Conservation (phyloP, 495 filamentous ascomycete species). For the Xylaria palmicola region DNA sequence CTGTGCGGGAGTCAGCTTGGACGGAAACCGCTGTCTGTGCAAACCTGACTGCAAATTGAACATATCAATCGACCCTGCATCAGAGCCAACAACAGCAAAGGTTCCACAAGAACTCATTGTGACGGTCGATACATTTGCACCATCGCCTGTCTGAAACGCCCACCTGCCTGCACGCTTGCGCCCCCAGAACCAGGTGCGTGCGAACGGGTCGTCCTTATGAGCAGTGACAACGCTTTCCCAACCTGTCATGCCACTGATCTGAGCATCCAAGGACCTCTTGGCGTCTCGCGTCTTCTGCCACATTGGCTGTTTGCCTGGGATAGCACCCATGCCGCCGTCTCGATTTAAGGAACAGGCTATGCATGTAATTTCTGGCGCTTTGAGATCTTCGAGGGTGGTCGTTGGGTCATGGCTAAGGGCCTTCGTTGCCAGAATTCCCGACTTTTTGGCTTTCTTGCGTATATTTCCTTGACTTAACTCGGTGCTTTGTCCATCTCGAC, state of each 20-base stretch:
- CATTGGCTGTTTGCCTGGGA: conserved; percentile 64
- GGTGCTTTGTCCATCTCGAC: conserved; percentile 89
- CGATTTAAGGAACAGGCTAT: conserved; percentile 88
- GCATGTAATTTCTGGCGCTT: conserved; percentile 84
- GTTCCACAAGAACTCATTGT: conserved; percentile 87
- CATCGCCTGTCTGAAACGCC: conserved; percentile 86
- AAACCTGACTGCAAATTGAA: conserved; percentile 94
- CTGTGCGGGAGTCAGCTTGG: conserved; percentile 62
- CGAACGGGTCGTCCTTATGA: conserved; percentile 81
- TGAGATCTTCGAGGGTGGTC: conserved; percentile 69
- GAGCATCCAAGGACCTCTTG: conserved; percentile 55
- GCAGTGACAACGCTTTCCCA: conserved; percentile 97
- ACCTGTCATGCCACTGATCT: conserved; percentile 69
- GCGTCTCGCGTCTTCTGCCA: conserved; percentile 71
- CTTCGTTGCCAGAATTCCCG: conserved; percentile 59
- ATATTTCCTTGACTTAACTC: conserved; percentile 89
- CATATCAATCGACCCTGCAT: conserved; percentile 79
- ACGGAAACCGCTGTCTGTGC: conserved; percentile 81
- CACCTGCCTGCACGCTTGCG: conserved; percentile 88
- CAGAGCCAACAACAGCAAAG: conserved; percentile 89
- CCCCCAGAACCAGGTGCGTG: conserved; percentile 97
- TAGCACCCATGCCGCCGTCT: conserved; percentile 84
- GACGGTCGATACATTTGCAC: conserved; percentile 80
- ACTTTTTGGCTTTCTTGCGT: conserved; percentile 79
- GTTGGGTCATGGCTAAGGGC: conserved; percentile 49